phyloP scores from a whole-genome alignment of 257 asterid species.

The Nicotiana benthamiana region DNA sequence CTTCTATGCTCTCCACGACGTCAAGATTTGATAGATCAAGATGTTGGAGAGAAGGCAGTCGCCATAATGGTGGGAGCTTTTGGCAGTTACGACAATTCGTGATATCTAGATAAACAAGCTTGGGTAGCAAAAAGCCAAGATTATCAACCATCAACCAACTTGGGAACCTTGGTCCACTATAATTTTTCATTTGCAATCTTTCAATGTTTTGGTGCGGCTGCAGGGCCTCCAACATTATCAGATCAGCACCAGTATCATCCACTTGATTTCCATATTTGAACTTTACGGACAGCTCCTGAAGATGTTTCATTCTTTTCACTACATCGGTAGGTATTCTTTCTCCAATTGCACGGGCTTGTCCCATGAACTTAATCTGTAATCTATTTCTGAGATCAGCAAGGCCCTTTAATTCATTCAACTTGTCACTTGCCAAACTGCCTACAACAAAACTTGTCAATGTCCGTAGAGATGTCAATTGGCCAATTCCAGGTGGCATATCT shows the following conservation, averaged over 20 bases:
- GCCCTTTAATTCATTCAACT: neutral
- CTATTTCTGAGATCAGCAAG: neutral
- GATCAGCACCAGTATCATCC: neutral
- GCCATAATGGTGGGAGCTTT: neutral
- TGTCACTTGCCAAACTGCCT: neutral
- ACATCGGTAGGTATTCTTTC: neutral
- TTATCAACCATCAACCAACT: conserved; percentile 5
- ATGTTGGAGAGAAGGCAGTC: neutral
- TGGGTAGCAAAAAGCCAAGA: neutral
- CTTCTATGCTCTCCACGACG: neutral
- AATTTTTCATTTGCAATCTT: neutral
- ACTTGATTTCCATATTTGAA: neutral
- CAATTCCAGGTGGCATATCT: conserved; percentile 4
- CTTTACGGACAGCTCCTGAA: neutral
- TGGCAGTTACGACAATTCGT: neutral
- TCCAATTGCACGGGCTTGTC: neutral
- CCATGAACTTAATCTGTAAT: neutral
- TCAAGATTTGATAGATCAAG: neutral
- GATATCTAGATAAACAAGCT: neutral
- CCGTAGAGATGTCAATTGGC: neutral
- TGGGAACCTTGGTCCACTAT: neutral
- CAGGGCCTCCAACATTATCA: neutral
- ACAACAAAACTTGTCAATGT: neutral
- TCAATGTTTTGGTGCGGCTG: neutral
- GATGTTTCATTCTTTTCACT: neutral